phyloP scores from a whole-genome alignment of 345 rosid genomes.

The Psidium friedrichsthalianum region DNA sequence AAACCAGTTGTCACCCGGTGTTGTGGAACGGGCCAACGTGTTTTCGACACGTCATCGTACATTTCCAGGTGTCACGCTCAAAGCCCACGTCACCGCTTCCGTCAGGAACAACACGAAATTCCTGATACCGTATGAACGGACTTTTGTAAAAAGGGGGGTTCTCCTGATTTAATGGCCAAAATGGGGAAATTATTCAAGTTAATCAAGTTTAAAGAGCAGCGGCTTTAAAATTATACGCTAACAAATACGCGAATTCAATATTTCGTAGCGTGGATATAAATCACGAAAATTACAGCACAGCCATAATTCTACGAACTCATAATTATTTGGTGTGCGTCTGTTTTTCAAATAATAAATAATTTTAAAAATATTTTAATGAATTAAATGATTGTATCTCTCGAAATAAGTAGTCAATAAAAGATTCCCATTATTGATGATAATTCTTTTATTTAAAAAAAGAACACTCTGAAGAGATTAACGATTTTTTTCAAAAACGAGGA shows the following conservation, averaged over 20 bases:
- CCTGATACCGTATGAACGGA: not conserved
- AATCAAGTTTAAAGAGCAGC: not conserved
- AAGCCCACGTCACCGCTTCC: not conserved
- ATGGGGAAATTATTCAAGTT: not conserved
- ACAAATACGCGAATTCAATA: not conserved
- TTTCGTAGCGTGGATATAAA: fast-evolving
- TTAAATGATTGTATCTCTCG: too few relatives aligned
- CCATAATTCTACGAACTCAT: not conserved
- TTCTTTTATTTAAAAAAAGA: too few relatives aligned
- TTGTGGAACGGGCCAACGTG: not conserved
- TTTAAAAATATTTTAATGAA: too few relatives aligned
- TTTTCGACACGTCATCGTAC: not conserved
- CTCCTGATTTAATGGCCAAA: not conserved
- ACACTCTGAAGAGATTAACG: too few relatives aligned
- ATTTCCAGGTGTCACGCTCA: not conserved
- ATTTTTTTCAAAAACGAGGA: too few relatives aligned
- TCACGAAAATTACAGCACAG: not conserved
- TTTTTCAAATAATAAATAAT: not conserved
- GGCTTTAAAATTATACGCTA: not conserved
- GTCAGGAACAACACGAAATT: not conserved
- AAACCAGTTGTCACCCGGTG: not conserved
- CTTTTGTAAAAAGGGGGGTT: not conserved
- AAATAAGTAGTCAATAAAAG: too few relatives aligned
- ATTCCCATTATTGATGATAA: too few relatives aligned
- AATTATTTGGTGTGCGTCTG: fast-evolving